These are phyloP conservation scores for Melanogaster broomeanus DNA, from an alignment of 768 basidiomycete genomes.

Conservation along the genomic window DNA sequence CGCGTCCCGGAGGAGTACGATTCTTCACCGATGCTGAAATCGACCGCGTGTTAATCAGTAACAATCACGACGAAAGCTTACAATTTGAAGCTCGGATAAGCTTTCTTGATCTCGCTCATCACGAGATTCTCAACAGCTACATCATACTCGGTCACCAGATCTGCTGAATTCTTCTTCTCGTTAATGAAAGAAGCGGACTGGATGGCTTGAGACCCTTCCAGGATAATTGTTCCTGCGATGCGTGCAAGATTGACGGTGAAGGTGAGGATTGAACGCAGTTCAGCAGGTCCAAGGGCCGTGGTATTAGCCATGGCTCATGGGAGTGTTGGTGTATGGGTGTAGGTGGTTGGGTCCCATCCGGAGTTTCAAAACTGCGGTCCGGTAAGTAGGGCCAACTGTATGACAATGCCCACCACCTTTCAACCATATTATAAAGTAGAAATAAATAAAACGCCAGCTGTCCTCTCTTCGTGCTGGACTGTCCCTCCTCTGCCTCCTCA, in stretches of 20 bases:
- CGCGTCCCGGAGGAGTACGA: slow-evolving; percentile 78
- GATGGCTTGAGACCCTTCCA: slow-evolving; percentile 77
- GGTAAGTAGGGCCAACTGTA: no score
- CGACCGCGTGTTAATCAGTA: neutral
- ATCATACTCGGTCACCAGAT: slow-evolving; percentile 95
- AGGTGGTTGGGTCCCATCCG: no score
- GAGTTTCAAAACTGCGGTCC: no score
- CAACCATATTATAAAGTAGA: no score
- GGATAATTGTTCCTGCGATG: slow-evolving; percentile 72
- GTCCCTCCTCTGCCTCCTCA: no score
- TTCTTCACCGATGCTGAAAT: slow-evolving; percentile 87
- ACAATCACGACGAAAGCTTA: slow-evolving; percentile 42
- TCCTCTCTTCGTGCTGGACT: no score
- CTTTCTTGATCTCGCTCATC: slow-evolving; percentile 58
- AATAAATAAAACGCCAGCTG: no score
- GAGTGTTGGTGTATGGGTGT: no score
- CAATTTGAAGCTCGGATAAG: slow-evolving; percentile 83
- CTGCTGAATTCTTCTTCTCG: slow-evolving; percentile 93
- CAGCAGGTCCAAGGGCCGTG: slow-evolving; percentile 34
- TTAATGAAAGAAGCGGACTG: slow-evolving; percentile 57
- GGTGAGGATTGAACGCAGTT: slow-evolving; percentile 61
- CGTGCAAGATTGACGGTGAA: slow-evolving; percentile 76
- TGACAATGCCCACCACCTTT: no score
- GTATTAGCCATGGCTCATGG: no score
- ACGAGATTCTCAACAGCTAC: slow-evolving; percentile 88